Evolutionary conservation across 306 rosid species (phyloP).

Genomic region (Mimosa pudica): DNA sequence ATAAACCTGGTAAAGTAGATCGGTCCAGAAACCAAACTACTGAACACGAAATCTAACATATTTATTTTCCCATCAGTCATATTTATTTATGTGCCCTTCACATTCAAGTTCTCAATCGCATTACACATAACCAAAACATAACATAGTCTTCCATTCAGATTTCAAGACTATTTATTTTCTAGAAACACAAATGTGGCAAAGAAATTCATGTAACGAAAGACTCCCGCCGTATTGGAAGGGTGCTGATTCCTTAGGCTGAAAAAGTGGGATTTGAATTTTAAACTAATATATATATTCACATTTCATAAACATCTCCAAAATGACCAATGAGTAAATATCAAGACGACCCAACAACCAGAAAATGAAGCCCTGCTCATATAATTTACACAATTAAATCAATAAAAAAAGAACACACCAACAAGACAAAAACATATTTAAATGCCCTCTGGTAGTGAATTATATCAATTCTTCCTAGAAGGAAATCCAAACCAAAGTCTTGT

Average conservation of each 20-base stretch:
- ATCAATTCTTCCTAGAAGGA: slow-evolving; percentile 11
- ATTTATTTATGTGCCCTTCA: not conserved
- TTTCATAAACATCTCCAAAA: not conserved
- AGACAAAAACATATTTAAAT: not conserved
- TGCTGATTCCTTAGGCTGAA: not conserved
- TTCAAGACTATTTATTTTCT: not conserved
- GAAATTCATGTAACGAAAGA: not conserved
- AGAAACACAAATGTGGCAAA: not conserved
- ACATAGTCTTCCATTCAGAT: not conserved
- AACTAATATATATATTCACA: not conserved
- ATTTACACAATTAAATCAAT: slow-evolving; percentile 3
- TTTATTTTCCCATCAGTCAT: not conserved
- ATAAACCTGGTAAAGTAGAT: not conserved
- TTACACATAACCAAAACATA: not conserved
- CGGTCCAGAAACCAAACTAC: not conserved
- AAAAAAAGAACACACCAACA: slow-evolving; percentile 2
- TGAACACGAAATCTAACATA: not conserved
- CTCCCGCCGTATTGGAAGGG: not conserved
- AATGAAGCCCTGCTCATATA: not conserved
- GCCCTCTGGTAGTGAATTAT: not conserved
- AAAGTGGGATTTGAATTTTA: not conserved
- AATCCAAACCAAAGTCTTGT: slow-evolving; percentile 5
- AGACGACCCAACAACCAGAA: not conserved
- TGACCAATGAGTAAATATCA: not conserved
- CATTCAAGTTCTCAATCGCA: not conserved